phyloP scores from a whole-genome alignment of 345 rosid genomes.

The Citrus trifoliata region DNA sequence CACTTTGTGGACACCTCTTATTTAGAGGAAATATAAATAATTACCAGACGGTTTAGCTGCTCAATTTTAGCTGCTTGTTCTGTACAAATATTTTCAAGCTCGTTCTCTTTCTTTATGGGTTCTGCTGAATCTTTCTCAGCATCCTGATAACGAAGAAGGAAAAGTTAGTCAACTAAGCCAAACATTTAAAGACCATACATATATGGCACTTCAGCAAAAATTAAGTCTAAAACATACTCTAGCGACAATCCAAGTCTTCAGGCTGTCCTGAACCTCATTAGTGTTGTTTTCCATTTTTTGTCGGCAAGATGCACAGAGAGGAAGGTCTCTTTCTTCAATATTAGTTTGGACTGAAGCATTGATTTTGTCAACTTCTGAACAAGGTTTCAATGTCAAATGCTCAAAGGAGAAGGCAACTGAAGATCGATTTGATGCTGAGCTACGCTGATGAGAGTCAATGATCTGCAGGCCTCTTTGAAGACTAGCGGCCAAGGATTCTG shows the following conservation, averaged over 20 bases:
- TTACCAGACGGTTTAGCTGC: slow-evolving; percentile 57
- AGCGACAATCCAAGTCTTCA: slow-evolving; percentile 44
- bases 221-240: slow-evolving; percentile 21
- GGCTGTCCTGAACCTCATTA: slow-evolving; percentile 44
- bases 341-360: slow-evolving; percentile 40
- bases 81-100: slow-evolving; percentile 63
- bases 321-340: slow-evolving; percentile 3
- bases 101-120: slow-evolving; percentile 42
- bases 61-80: slow-evolving; percentile 84
- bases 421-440: slow-evolving; percentile 53
- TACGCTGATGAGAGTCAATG: slow-evolving; percentile 65
- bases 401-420: slow-evolving; percentile 76
- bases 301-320: slow-evolving; percentile 70
- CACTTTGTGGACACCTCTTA: neutral
- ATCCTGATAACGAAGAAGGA: slow-evolving; percentile 38
- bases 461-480: slow-evolving; percentile 87
- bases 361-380: slow-evolving; percentile 50
- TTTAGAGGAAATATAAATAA: slow-evolving; percentile 7
- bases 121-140: slow-evolving; percentile 27
- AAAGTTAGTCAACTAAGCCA: neutral
- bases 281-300: slow-evolving; percentile 37
- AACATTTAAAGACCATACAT: neutral
- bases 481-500: slow-evolving; percentile 92
- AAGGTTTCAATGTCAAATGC: slow-evolving; percentile 62
- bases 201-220: neutral